Conservation (phyloP, 176 grass and related monocot species). For the Canna indica region DNA sequence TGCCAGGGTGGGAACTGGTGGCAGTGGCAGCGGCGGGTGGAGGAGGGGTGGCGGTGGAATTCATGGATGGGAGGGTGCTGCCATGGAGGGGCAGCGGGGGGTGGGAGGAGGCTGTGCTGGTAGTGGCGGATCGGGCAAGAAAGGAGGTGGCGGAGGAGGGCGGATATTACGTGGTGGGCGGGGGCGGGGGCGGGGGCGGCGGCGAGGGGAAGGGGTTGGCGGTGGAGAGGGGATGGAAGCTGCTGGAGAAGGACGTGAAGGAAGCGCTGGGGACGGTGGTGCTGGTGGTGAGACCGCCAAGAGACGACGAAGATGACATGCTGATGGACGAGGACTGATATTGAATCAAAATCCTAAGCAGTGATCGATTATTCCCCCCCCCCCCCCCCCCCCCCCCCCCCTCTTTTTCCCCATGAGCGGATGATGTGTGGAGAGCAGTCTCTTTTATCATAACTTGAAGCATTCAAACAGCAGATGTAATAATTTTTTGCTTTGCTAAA, state of each 20-base stretch:
- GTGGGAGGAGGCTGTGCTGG: slow-evolving; percentile 42
- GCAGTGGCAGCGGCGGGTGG: slow-evolving; percentile 22
- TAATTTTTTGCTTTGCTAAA: no score
- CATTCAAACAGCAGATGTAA: no score
- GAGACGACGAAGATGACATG: slow-evolving; percentile 41
- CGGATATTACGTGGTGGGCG: slow-evolving; percentile 46
- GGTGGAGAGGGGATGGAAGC: slow-evolving; percentile 52
- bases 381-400: slow-evolving; percentile 1
- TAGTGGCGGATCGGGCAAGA: slow-evolving; percentile 39
- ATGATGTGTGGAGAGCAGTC: no score
- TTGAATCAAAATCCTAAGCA: slow-evolving; percentile 20
- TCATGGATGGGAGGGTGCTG: slow-evolving; percentile 42
- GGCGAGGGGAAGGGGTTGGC: slow-evolving; percentile 30
- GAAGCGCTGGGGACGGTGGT: slow-evolving; percentile 36
- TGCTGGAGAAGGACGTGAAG: slow-evolving; percentile 30
- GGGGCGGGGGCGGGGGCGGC: no score
- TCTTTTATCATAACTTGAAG: no score
- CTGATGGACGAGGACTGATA: slow-evolving; percentile 65
- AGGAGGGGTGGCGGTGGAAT: slow-evolving; percentile 55
- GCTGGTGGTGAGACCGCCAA: slow-evolving; percentile 59
- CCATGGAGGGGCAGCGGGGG: slow-evolving; percentile 31
- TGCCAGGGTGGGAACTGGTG: slow-evolving; percentile 72
- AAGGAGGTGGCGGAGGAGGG: slow-evolving; percentile 36
- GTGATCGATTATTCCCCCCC: slow-evolving; percentile 14
- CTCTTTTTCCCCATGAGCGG: slow-evolving; percentile 10